Evolutionary conservation across 768 basidiomycete genomes (phyloP).

Genomic region (Harrya chromipes): DNA sequence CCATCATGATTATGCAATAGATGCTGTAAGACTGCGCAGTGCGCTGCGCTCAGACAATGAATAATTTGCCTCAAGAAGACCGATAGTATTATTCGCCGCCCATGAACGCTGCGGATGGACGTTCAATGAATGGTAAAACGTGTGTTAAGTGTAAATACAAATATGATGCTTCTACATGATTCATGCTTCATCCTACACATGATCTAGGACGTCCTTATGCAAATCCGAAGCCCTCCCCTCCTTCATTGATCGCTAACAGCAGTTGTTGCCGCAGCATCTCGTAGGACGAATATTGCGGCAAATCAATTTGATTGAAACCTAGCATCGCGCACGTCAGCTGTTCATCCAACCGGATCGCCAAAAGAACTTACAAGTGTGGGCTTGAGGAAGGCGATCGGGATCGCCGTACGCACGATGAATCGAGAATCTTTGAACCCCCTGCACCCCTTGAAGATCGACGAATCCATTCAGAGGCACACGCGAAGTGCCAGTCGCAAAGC

Average conservation of each 20-base stretch:
- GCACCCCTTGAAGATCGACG: slow-evolving; percentile 90
- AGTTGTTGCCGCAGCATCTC: slow-evolving; percentile 93
- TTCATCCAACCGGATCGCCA: not conserved
- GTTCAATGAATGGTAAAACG: not conserved
- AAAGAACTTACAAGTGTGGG: slow-evolving; percentile 74
- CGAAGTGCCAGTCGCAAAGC: slow-evolving; percentile 93
- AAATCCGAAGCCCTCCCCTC: slow-evolving; percentile 94
- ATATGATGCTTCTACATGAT: slow-evolving; percentile 31
- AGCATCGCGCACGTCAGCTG: slow-evolving; percentile 15
- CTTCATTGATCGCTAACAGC: slow-evolving; percentile 90
- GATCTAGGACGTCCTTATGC: slow-evolving; percentile 33
- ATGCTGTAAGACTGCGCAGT: no score
- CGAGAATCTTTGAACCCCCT: slow-evolving; percentile 92
- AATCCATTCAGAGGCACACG: slow-evolving; percentile 94
- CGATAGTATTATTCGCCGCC: not conserved
- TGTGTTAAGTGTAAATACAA: slow-evolving; percentile 32
- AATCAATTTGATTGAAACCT: slow-evolving; percentile 95
- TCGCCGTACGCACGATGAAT: slow-evolving; percentile 93
- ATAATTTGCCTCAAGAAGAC: no score
- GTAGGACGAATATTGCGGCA: slow-evolving; percentile 93
- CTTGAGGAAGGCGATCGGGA: slow-evolving; percentile 79
- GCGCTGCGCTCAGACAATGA: no score
- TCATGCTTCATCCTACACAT: slow-evolving; percentile 14
- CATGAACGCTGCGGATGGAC: not conserved
- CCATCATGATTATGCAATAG: no score